A percentile compares a stretch with the other conserved stretches of the same genome.
These are phyloP conservation scores for Cystoderma amianthinum DNA, from an alignment of 768 basidiomycete genomes.

Conservation along the genomic window DNA sequence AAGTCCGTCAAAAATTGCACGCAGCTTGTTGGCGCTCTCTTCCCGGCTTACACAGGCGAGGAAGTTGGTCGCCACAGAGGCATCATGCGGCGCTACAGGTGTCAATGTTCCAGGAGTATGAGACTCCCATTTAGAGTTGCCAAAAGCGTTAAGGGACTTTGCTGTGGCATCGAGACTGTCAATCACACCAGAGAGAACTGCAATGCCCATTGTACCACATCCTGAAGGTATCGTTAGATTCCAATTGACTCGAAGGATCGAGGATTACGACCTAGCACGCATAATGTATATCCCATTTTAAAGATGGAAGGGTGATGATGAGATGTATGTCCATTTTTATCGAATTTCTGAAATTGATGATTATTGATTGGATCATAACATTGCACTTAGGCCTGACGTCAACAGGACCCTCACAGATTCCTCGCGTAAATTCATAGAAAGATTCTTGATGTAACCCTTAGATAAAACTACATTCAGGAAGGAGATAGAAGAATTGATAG, in stretches of 20 bases:
- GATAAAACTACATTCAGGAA: too few species aligned
- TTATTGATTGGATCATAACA: too few species aligned
- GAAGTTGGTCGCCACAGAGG: constrained; percentile 72
- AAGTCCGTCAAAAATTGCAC: constrained; percentile 48
- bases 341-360: too few species aligned
- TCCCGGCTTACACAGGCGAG: constrained; percentile 82
- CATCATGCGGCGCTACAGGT: constrained; percentile 54
- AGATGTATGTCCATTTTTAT: too few species aligned
- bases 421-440: too few species aligned
- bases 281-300: constrained; percentile 87
- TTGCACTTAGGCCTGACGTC: too few species aligned
- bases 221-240: constrained; percentile 39
- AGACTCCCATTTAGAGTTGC: constrained; percentile 52
- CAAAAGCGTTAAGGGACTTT: constrained; percentile 12
- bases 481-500: too few species aligned
- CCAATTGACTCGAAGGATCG: constrained; percentile 3
- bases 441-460: too few species aligned
- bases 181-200: constrained; percentile 88
- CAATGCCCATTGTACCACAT: constrained; percentile 98
- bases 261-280: constrained; percentile 58
- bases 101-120: constrained; percentile 72
- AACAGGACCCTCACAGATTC: too few species aligned
- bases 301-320: background rate
- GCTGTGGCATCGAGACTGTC: constrained; percentile 59
- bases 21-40: constrained; percentile 66